Evolutionary conservation across 345 rosid species (phyloP).

Genomic region (Raphanus raphanistrum): DNA sequence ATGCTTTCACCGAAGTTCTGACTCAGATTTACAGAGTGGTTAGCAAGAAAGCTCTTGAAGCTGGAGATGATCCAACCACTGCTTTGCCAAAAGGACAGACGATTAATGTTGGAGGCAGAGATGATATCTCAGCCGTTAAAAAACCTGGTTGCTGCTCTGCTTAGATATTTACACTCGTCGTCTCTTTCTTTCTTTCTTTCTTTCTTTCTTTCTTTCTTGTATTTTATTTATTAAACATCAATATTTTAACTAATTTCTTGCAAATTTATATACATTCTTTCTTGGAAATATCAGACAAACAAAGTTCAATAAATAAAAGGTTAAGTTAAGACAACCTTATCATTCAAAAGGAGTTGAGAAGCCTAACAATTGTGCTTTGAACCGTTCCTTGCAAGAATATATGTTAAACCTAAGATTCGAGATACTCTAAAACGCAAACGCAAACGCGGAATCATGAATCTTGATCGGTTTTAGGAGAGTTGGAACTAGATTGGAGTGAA

Average conservation of each 20-base stretch:
- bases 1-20: background rate
- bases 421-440: background rate
- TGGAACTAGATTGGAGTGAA: constrained; percentile 46
- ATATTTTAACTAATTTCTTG: background rate
- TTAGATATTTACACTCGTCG: background rate
- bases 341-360: background rate
- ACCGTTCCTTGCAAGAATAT: background rate
- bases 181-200: background rate
- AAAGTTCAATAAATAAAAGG: too few species aligned
- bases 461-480: constrained; percentile 3
- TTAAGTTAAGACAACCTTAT: background rate
- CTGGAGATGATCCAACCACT: background rate
- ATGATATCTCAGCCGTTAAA: background rate
- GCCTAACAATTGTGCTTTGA: too few species aligned
- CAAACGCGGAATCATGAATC: background rate
- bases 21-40: background rate
- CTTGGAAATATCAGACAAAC: background rate
- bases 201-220: background rate
- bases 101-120: background rate
- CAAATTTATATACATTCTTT: background rate
- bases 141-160: background rate
- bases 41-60: background rate
- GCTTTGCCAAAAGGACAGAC: background rate
- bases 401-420: background rate
- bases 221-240: background rate